Evolutionary conservation across 176 grass and related monocot species (phyloP).

Genomic region (Cenchrus americanus): DNA sequence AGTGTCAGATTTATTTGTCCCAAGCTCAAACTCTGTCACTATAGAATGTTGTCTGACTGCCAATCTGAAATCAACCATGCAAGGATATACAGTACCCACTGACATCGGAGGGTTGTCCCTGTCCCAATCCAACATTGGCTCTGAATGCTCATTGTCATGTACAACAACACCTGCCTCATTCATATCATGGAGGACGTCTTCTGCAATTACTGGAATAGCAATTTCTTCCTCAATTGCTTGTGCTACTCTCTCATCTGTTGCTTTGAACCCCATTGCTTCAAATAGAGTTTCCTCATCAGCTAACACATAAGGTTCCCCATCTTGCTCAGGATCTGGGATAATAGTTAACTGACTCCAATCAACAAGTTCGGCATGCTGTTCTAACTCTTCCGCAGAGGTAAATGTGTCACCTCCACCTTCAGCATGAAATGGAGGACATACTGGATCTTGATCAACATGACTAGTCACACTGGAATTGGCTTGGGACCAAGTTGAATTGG

Average conservation of each 20-base stretch:
- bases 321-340: neutral
- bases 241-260: too few species aligned
- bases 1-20: neutral
- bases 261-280: neutral
- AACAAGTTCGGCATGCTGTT: neutral
- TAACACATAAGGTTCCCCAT: neutral
- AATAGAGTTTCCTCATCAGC: neutral
- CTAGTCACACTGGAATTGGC: neutral
- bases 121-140: neutral
- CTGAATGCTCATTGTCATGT: neutral
- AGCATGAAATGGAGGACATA: neutral
- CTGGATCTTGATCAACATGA: neutral
- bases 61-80: neutral
- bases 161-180: neutral
- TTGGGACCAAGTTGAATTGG: fast-evolving
- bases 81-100: neutral
- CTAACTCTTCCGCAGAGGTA: neutral
- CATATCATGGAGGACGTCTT: neutral
- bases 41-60: neutral
- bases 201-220: too few species aligned
- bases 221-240: too few species aligned
- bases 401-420: neutral
- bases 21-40: neutral
- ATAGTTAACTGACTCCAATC: neutral
- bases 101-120: neutral